These are phyloP conservation scores for Brassica carinata DNA, from an alignment of 345 rosid species.

Conservation along the genomic window DNA sequence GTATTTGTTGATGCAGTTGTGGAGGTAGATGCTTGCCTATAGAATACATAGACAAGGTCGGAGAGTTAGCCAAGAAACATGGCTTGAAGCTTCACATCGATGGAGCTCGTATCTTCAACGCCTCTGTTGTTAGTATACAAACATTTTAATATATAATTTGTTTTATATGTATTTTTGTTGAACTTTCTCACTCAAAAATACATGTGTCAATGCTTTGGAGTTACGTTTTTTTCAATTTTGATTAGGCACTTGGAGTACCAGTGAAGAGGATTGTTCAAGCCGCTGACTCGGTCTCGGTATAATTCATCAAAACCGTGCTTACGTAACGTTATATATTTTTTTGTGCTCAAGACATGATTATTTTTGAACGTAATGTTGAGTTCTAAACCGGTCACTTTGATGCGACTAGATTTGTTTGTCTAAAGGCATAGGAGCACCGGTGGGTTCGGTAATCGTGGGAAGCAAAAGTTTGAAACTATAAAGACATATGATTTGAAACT, in stretches of 20 bases:
- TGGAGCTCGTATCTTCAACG: slow-evolving; percentile 96
- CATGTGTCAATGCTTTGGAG: not conserved
- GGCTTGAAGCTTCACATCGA: slow-evolving; percentile 92
- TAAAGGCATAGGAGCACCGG: slow-evolving; percentile 93
- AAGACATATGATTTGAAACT: too few species aligned
- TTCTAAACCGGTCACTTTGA: slow-evolving; percentile 11
- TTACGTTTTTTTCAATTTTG: not conserved
- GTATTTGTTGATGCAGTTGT: slow-evolving; percentile 52
- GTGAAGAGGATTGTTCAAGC: slow-evolving; percentile 79
- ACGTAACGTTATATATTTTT: not conserved
- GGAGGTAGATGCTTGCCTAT: slow-evolving; percentile 81
- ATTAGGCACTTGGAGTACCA: slow-evolving; percentile 84
- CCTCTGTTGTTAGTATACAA: slow-evolving; percentile 68
- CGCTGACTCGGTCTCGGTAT: slow-evolving; percentile 89
- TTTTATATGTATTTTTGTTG: not conserved
- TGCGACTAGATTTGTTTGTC: slow-evolving; percentile 75
- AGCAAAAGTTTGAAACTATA: slow-evolving; percentile 74
- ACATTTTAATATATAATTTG: not conserved
- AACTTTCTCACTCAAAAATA: too few species aligned
- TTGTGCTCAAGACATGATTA: not conserved
- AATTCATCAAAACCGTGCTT: slow-evolving; percentile 15
- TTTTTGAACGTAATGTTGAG: not conserved
- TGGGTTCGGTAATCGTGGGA: slow-evolving; percentile 90
- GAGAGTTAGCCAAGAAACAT: slow-evolving; percentile 78
- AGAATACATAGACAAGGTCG: slow-evolving; percentile 72